These are phyloP conservation scores for Rhizophlyctis rosea DNA, from an alignment of 192 early-diverging fungal species.

Conservation along the genomic window DNA sequence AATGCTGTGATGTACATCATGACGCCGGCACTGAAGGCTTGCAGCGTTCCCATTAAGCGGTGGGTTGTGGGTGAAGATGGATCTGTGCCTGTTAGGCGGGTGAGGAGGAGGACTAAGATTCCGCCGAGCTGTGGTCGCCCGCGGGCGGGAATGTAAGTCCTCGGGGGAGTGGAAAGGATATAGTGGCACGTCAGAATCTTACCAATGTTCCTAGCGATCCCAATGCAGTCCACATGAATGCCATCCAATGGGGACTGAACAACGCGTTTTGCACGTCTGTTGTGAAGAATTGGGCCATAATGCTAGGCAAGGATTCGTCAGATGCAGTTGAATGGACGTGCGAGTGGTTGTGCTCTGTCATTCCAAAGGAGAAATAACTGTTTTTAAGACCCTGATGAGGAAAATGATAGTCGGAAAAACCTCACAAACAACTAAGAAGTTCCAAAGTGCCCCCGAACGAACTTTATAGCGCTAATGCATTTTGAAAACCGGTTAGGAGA, in stretches of 20 bases:
- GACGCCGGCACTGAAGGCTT: conserved; percentile 45
- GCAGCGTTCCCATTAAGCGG: conserved; percentile 42
- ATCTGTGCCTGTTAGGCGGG: conserved; percentile 28
- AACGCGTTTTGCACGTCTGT: conserved; percentile 6
- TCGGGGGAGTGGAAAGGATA: too few relatives aligned
- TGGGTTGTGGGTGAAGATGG: conserved; percentile 29
- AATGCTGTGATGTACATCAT: conserved; percentile 57
- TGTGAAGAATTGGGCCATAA: conserved; percentile 14
- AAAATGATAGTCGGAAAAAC: too few relatives aligned
- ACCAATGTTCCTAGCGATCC: conserved; percentile 54
- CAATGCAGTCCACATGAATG: conserved; percentile 41
- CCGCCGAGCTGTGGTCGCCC: conserved; percentile 35
- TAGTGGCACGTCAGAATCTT: too few relatives aligned
- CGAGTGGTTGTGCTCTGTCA: too few relatives aligned
- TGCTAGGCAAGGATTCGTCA: not conserved
- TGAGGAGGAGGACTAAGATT: conserved; percentile 31
- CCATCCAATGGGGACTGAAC: conserved; percentile 31
- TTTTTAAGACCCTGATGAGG: too few relatives aligned
- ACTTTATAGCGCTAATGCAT: too few relatives aligned
- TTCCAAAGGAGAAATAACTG: too few relatives aligned
- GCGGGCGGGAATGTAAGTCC: not conserved
- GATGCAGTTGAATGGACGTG: not conserved
- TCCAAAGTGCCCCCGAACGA: too few relatives aligned
- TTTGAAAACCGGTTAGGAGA: too few relatives aligned
- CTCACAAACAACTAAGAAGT: too few relatives aligned